phyloP scores from a whole-genome alignment of 108 stramenopile genomes.

The Nitzschia sp. region DNA sequence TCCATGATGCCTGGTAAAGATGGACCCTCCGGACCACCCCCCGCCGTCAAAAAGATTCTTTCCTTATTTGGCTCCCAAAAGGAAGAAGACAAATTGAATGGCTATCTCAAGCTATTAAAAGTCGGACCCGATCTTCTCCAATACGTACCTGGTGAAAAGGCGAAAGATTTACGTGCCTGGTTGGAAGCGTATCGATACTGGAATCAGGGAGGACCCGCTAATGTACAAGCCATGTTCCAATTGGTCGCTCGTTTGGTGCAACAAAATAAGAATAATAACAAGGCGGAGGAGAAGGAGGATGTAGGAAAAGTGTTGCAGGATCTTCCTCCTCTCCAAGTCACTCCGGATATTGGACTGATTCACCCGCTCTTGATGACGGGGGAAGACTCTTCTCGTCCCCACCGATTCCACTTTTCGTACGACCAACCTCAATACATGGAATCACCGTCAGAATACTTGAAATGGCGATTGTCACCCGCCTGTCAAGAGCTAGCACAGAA shows the following conservation, averaged over 20 bases:
- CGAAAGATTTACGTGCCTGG: constrained; percentile 78
- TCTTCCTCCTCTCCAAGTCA: constrained; percentile 58
- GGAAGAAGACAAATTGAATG: constrained; percentile 82
- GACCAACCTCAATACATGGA: constrained; percentile 17
- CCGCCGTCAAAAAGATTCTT: constrained; percentile 78
- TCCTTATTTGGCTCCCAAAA: constrained; percentile 74
- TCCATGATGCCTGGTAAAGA: constrained; percentile 43
- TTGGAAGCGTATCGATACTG: constrained; percentile 86
- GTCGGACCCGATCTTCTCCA: constrained; percentile 80
- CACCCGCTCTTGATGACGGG: constrained; percentile 56
- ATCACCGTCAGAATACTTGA: constrained; percentile 47
- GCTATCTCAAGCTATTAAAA: constrained; percentile 84
- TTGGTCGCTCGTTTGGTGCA: constrained; percentile 32
- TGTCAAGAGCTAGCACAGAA: constrained; percentile 28
- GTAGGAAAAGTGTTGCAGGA: constrained; percentile 22
- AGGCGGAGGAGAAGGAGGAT: too few relatives aligned
- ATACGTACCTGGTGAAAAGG: constrained; percentile 87
- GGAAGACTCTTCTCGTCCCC: neutral
- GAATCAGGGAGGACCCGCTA: constrained; percentile 75
- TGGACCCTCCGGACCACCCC: constrained; percentile 69
- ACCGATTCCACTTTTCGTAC: neutral
- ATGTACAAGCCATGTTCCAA: constrained; percentile 64
- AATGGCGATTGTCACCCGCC: constrained; percentile 64
- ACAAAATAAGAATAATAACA: neutral
- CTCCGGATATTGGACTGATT: constrained; percentile 78